phyloP scores from a whole-genome alignment of 108 stramenopile genomes.

The Cyclotella kingstonii region DNA sequence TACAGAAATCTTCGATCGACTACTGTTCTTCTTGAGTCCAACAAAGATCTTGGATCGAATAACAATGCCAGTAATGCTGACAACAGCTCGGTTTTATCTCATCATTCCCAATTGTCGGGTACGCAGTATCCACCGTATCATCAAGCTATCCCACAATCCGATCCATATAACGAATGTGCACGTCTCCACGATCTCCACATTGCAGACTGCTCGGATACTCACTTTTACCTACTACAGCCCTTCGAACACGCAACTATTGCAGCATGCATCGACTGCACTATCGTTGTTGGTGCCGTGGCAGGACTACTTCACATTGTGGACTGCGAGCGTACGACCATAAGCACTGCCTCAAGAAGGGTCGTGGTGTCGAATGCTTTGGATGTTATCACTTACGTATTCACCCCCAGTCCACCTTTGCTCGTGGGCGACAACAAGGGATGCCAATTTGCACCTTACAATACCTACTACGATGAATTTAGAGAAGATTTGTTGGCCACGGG shows the following conservation, averaged over 20 bases:
- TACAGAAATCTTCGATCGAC: conserved; percentile 71
- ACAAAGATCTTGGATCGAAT: conserved; percentile 15
- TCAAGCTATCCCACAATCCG: conserved; percentile 51
- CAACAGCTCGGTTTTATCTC: conserved; percentile 16
- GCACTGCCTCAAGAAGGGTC: conserved; percentile 67
- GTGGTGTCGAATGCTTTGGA: conserved; percentile 81
- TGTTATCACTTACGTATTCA: conserved; percentile 63
- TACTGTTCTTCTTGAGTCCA: conserved; percentile 75
- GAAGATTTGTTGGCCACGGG: conserved; percentile 84
- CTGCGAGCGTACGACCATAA: conserved; percentile 82
- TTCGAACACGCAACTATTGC: conserved; percentile 88
- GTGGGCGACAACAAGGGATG: conserved; percentile 87
- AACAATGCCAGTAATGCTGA: conserved; percentile 29
- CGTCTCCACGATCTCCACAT: conserved; percentile 83
- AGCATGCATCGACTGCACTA: conserved; percentile 90
- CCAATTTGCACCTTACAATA: conserved; percentile 89
- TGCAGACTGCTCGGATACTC: conserved; percentile 83
- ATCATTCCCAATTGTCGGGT: conserved; percentile 34
- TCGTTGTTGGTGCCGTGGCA: conserved; percentile 94
- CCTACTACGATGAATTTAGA: conserved; percentile 84
- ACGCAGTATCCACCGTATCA: conserved; percentile 26
- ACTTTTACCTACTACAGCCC: conserved; percentile 89
- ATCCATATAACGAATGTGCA: conserved; percentile 40
- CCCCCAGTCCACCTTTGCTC: conserved; percentile 80
- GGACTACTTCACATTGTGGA: conserved; percentile 84